Conservation (phyloP, 2,329 filamentous ascomycete species). For the Pseudogymnoascus sp. region DNA sequence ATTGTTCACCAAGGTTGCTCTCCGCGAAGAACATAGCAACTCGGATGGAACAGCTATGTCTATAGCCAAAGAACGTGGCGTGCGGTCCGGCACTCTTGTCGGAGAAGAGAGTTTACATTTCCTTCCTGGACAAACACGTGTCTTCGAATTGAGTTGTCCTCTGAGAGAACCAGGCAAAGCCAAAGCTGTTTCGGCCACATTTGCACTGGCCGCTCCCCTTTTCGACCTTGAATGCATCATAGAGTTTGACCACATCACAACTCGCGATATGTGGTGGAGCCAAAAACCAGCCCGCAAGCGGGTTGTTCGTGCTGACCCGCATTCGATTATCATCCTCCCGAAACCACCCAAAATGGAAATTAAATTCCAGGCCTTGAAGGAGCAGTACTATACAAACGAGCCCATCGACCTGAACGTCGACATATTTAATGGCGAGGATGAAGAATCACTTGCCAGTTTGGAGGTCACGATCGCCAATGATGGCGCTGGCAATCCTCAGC, state of each 20-base stretch:
- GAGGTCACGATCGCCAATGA: constrained; percentile 61
- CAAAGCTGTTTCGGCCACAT: constrained; percentile 53
- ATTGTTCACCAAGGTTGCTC: constrained; percentile 7
- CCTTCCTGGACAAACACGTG: constrained; percentile 56
- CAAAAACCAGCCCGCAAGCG: constrained; percentile 37
- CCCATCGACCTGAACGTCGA: constrained; percentile 59
- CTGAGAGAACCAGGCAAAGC: constrained; percentile 78
- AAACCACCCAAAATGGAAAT: constrained; percentile 90
- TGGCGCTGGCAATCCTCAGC: constrained; percentile 34
- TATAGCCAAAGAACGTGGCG: background rate
- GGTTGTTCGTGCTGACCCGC: constrained; percentile 42
- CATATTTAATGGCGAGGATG: constrained; percentile 75
- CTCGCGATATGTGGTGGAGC: constrained; percentile 43
- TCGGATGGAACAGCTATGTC: background rate
- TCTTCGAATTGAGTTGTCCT: constrained; percentile 64
- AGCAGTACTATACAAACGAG: constrained; percentile 83
- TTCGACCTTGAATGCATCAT: constrained; percentile 63
- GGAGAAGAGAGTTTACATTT: constrained; percentile 60
- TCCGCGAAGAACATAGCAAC: constrained; percentile 8
- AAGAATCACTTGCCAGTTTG: constrained; percentile 63
- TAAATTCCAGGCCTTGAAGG: constrained; percentile 50
- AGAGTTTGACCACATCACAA: constrained; percentile 39
- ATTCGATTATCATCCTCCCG: constrained; percentile 65
- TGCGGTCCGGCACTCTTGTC: constrained; percentile 29
- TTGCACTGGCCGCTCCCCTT: constrained; percentile 54